Evolutionary conservation across 2,329 filamentous ascomycete genomes (phyloP).

Genomic region (Sarocladium strictum): DNA sequence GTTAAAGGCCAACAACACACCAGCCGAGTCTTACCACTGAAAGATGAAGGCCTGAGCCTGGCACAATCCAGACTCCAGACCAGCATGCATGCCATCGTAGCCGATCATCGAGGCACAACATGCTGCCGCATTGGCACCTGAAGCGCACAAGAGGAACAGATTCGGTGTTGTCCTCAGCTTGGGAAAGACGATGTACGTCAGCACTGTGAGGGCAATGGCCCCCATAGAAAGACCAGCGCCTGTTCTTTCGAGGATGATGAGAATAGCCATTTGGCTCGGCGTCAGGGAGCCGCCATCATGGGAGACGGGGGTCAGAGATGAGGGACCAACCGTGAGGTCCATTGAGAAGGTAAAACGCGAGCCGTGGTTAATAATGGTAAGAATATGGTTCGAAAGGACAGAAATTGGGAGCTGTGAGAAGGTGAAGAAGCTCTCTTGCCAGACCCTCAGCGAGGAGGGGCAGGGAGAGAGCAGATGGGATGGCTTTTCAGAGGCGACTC

Average conservation of each 20-base stretch:
- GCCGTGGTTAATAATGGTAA: background rate
- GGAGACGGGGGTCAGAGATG: background rate
- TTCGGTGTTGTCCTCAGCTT: conserved; percentile 51
- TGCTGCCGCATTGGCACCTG: conserved; percentile 41
- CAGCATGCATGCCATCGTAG: conserved; percentile 53
- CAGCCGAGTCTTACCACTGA: conserved; percentile 50
- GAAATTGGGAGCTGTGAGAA: background rate
- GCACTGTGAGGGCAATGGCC: conserved; percentile 42
- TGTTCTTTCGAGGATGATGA: conserved; percentile 46
- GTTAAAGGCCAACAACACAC: background rate
- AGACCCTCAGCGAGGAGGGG: background rate
- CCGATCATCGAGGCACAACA: conserved; percentile 65
- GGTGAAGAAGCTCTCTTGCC: no score
- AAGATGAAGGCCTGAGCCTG: conserved; percentile 55
- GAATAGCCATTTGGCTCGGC: conserved; percentile 31
- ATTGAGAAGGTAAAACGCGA: background rate
- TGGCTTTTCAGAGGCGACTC: background rate
- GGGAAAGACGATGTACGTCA: conserved; percentile 43
- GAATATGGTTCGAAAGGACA: background rate
- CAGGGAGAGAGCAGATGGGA: background rate
- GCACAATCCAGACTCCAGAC: conserved; percentile 52
- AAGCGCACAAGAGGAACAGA: conserved; percentile 36
- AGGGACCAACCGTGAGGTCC: background rate
- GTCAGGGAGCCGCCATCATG: conserved; percentile 19
- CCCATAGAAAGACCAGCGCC: conserved; percentile 49